These are phyloP conservation scores for Saccharomyces hybrid DNA, from an alignment of 1,139 yeast genomes.

Conservation along the genomic window DNA sequence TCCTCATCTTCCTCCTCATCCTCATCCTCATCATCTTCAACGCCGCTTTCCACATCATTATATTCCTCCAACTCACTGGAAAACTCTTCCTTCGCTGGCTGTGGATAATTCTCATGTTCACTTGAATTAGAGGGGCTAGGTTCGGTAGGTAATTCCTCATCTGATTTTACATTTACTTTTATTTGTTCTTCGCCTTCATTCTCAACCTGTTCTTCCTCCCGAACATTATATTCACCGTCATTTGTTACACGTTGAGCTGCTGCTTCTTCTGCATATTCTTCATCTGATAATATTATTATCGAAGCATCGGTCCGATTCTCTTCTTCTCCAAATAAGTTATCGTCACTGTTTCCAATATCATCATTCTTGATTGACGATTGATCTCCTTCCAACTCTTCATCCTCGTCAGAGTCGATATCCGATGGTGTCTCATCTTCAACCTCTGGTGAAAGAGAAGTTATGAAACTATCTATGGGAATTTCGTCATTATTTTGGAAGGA, in stretches of 20 bases:
- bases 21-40: slow-evolving; percentile 5
- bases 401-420: not conserved
- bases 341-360: not conserved
- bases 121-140: not conserved
- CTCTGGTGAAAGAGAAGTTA: slow-evolving; percentile 5
- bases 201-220: not conserved
- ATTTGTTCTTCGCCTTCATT: not conserved
- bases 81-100: not conserved
- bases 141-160: not conserved
- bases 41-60: slow-evolving; percentile 4
- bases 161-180: not conserved
- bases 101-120: slow-evolving; percentile 1
- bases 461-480: slow-evolving; percentile 13
- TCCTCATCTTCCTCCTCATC: not conserved
- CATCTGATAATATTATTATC: slow-evolving; percentile 8
- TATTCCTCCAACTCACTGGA: slow-evolving; percentile 1
- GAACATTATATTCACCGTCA: slow-evolving; percentile 1
- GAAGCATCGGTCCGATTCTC: not conserved
- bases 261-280: slow-evolving; percentile 3
- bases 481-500: slow-evolving; percentile 18
- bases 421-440: not conserved
- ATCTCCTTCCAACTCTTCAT: slow-evolving; percentile 2
- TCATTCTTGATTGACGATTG: not conserved
- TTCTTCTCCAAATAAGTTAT: not conserved
- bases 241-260: not conserved